phyloP scores from a whole-genome alignment of 495 filamentous ascomycete species.

The Evernia prunastri region DNA sequence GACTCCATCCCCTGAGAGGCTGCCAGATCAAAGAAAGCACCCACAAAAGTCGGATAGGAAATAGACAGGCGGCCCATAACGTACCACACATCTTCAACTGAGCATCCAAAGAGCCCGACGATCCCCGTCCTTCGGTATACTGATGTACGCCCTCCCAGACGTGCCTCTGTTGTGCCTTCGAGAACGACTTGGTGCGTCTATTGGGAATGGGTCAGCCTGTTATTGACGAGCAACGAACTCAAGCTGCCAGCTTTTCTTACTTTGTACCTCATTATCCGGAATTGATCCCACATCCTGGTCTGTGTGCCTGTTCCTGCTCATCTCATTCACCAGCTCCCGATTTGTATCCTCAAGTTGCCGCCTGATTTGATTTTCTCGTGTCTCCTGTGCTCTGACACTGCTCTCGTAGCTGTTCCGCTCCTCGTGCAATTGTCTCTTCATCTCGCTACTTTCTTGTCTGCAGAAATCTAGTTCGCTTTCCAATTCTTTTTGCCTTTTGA shows the following conservation, averaged over 20 bases:
- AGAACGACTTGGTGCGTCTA: neutral
- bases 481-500: neutral
- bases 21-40: neutral
- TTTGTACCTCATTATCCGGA: neutral
- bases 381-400: neutral
- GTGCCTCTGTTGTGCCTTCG: neutral
- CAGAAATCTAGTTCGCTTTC: neutral
- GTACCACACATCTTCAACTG: neutral
- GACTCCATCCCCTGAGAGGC: too few relatives aligned
- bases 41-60: neutral
- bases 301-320: neutral
- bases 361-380: neutral
- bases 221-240: neutral
- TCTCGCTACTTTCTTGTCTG: neutral
- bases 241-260: neutral
- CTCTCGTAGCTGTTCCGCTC: neutral
- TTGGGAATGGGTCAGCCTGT: neutral
- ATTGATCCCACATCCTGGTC: neutral
- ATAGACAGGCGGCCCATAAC: neutral
- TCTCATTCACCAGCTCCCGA: too few relatives aligned
- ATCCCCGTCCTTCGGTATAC: neutral
- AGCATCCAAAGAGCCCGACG: neutral
- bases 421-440: neutral
- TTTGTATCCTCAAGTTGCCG: neutral
- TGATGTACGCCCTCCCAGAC: neutral